These are phyloP conservation scores for Aspergillus nomiae DNA, from an alignment of 2,329 filamentous ascomycete species.

Conservation along the genomic window DNA sequence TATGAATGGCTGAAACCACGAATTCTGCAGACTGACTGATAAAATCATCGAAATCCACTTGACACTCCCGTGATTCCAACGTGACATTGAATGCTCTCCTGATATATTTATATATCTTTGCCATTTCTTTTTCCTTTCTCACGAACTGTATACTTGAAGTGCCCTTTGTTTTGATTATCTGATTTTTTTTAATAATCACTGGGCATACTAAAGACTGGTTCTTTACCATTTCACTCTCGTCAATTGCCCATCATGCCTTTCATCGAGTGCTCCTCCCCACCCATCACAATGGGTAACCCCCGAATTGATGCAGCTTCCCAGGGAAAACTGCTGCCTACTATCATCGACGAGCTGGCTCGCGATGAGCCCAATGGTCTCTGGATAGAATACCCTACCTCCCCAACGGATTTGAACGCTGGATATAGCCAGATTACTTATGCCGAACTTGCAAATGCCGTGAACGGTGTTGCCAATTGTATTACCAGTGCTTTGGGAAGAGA, in stretches of 20 bases:
- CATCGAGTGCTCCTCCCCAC: not conserved
- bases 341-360: not conserved
- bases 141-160: not conserved
- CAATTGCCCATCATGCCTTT: not conserved
- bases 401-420: not conserved
- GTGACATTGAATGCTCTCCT: not conserved
- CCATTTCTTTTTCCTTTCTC: not conserved
- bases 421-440: constrained; percentile 1
- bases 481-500: constrained; percentile 2
- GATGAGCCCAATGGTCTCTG: not conserved
- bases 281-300: not conserved
- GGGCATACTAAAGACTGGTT: not conserved
- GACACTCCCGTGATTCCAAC: not conserved
- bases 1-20: not conserved
- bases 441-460: constrained; percentile 3
- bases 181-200: not conserved
- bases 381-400: constrained; percentile 1
- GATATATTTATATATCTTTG: not conserved
- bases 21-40: constrained; percentile 1
- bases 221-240: not conserved
- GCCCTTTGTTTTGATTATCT: not conserved
- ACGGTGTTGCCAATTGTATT: constrained; percentile 4
- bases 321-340: not conserved
- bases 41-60: not conserved
- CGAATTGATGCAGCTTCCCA: constrained; percentile 1